Evolutionary conservation across 1,139 yeast genomes (phyloP).

Genomic region (Candida sanyaensis): DNA sequence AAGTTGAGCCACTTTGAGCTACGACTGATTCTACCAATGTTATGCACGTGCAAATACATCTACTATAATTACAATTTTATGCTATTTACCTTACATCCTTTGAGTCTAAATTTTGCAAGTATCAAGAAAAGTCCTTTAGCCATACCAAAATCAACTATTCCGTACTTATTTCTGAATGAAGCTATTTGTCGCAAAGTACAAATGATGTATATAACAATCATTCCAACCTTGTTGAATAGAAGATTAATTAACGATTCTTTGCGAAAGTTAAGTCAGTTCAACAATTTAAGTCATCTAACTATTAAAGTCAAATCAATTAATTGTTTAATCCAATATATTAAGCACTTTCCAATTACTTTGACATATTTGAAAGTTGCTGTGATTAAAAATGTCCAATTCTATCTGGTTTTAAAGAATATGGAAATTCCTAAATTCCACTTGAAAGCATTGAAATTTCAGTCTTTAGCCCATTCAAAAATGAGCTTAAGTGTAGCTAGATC

Average conservation of each 20-base stretch:
- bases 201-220: not conserved
- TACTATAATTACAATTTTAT: constrained; percentile 14
- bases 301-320: constrained; percentile 2
- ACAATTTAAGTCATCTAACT: constrained; percentile 3
- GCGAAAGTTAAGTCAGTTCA: not conserved
- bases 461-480: constrained; percentile 3
- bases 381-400: not conserved
- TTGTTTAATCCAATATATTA: not conserved
- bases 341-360: constrained; percentile 10
- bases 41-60: constrained; percentile 17
- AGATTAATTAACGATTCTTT: not conserved
- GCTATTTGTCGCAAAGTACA: not conserved
- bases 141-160: not conserved
- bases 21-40: constrained; percentile 11
- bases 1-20: not conserved
- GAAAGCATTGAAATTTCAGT: constrained; percentile 9
- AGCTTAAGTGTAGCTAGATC: not conserved
- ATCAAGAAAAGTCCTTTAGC: not conserved
- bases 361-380: constrained; percentile 8
- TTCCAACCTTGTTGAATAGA: not conserved
- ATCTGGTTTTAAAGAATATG: not conserved
- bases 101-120: constrained; percentile 7
- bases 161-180: not conserved
- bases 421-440: constrained; percentile 1
- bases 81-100: constrained; percentile 16